Base-by-base conservation (phyloP, 495 filamentous ascomycete genomes). In the Penicillium parvum region DNA sequence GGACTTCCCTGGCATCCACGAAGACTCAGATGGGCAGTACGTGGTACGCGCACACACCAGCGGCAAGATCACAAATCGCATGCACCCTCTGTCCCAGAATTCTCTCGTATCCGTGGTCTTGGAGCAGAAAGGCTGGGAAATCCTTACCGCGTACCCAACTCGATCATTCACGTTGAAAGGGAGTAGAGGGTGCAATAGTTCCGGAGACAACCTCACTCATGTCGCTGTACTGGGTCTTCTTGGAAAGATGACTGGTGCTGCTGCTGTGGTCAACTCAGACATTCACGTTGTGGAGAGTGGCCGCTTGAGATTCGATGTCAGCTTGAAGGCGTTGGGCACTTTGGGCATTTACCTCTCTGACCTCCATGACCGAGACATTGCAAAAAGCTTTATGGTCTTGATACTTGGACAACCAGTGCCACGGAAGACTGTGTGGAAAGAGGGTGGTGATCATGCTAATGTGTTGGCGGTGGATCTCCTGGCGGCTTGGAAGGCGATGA, bases 221-320 rank as follows among this genome's bases (percentile, higher is more conserved):
- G 63, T 87, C 9, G 84, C 84, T 1, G 78, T 84, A n/a, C 62
- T 98, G 2, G 92, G 92, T 7, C 66, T 98, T 3, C 49, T 96
- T 16, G 86, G 76, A 11, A 95, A 95, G 60, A 94, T 97, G 83
- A 88, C 89, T 2, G 92, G 89, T 6, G 80, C 82, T 2, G 90
- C 86, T 0, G 92, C 88, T 0, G 69, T 96, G 10, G 54, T 84
- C 1, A 66, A 60, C 7, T 81, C 71, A 9, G 70, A 74, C n/a
- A 73, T 80, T 10, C 72, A 68, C 17, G 52, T 81, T 6, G 64
- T 76, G 7, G 66, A 77, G 18, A 82, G 77, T 30, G 81, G 85
- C 3, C 57, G 65, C 4, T 61, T 95, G 19, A 63, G 79, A 11
- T 61, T 90, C 12, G 76, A 79, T 47, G 75, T 81, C 5, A 73